Conservation (phyloP, 768 basidiomycete genomes). For the Panaeolus cyanescens region DNA sequence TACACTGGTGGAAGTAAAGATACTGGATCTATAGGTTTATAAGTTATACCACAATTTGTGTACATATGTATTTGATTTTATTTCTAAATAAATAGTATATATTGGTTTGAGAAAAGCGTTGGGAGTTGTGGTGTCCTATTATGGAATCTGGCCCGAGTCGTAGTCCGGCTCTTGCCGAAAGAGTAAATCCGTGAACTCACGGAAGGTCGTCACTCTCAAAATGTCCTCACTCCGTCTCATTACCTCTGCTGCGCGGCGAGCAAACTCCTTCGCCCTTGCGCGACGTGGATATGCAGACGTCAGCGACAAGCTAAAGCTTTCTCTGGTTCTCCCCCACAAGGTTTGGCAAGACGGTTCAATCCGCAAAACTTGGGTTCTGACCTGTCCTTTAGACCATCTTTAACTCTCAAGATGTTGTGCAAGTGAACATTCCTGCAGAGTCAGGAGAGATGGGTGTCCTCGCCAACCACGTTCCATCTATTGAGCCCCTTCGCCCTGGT, state of each 20-base stretch:
- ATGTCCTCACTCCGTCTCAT: slow-evolving; percentile 82
- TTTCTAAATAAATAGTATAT: background rate
- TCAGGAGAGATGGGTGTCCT: slow-evolving; percentile 99
- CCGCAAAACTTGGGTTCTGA: slow-evolving; percentile 8
- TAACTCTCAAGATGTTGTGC: slow-evolving; percentile 87
- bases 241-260: slow-evolving; percentile 62
- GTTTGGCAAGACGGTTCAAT: slow-evolving; percentile 39
- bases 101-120: background rate
- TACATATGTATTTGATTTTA: background rate
- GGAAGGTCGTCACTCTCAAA: slow-evolving; percentile 34
- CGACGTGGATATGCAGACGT: slow-evolving; percentile 92
- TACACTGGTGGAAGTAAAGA: slow-evolving; percentile 53
- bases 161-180: slow-evolving; percentile 24
- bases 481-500: slow-evolving; percentile 93
- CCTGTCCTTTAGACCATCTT: slow-evolving; percentile 71
- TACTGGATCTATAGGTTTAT: slow-evolving; percentile 45
- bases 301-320: slow-evolving; percentile 88
- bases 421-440: slow-evolving; percentile 93
- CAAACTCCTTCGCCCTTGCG: slow-evolving; percentile 51
- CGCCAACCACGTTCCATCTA: slow-evolving; percentile 97
- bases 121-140: background rate
- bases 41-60: slow-evolving; percentile 9
- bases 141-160: background rate
- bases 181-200: slow-evolving; percentile 44
- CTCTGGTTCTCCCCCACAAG: slow-evolving; percentile 93